Evolutionary conservation across 164 flowering plant genomes (phyloP).

Genomic region (Cinnamomum micranthum): DNA sequence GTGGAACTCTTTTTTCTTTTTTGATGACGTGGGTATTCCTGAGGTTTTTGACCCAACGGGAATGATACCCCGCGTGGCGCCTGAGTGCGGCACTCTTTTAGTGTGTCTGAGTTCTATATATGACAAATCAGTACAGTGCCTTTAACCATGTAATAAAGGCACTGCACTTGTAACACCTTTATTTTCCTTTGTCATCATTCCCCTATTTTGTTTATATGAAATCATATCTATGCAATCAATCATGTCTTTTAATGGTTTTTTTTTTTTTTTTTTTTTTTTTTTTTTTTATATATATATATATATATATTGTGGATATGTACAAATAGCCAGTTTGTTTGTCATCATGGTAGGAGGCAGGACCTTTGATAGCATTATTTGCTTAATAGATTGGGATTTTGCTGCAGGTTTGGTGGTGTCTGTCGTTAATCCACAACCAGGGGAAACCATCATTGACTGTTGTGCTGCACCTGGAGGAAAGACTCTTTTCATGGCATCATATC

Average conservation of each 20-base stretch:
- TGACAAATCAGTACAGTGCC: too few relatives aligned
- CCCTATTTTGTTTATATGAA: not conserved
- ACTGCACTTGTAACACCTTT: too few relatives aligned
- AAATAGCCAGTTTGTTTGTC: not conserved
- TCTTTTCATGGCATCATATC: conserved; percentile 75
- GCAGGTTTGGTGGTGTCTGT: conserved; percentile 81
- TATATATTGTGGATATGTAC: not conserved
- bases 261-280: too few relatives aligned
- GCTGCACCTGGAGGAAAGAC: conserved; percentile 99
- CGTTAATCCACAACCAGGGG: conserved; percentile 84
- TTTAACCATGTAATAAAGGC: too few relatives aligned
- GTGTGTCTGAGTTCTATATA: too few relatives aligned
- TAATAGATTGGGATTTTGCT: not conserved
- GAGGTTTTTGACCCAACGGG: too few relatives aligned
- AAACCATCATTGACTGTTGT: conserved; percentile 76
- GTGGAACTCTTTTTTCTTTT: too few relatives aligned
- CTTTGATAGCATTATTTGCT: not conserved
- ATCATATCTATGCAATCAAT: not conserved
- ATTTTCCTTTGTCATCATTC: not conserved
- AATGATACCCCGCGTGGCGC: too few relatives aligned
- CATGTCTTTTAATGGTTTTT: not conserved
- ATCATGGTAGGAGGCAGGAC: not conserved
- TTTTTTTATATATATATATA: too few relatives aligned
- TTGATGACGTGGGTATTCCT: too few relatives aligned
- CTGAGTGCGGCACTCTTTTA: too few relatives aligned